Conservation (phyloP, 352 stramenopile genomes). For the Phytophthora cryptogea region DNA sequence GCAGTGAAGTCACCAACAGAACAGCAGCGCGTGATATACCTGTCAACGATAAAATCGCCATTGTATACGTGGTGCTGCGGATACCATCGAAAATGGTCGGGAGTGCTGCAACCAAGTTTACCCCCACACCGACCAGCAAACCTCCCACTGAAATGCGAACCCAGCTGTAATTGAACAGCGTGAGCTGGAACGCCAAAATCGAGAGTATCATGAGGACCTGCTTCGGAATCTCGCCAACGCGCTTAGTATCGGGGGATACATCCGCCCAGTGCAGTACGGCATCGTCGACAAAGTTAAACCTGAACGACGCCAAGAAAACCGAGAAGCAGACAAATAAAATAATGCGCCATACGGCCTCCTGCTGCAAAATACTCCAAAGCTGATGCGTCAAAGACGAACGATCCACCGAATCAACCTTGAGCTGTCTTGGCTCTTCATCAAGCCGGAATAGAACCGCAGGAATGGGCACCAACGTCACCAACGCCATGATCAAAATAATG, state of each 20-base stretch:
- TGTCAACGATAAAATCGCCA: constrained; percentile 46
- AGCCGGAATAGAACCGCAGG: constrained; percentile 66
- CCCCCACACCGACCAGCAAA: constrained; percentile 42
- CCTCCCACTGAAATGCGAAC: constrained; percentile 55
- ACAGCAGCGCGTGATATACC: constrained; percentile 47
- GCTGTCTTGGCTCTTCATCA: constrained; percentile 70
- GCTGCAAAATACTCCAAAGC: constrained; percentile 77
- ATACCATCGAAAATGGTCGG: constrained; percentile 59
- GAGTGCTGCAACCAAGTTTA: constrained; percentile 37
- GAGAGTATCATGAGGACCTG: constrained; percentile 50
- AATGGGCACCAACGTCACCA: constrained; percentile 68
- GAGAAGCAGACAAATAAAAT: constrained; percentile 69
- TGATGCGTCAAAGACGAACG: constrained; percentile 59
- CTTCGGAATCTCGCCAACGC: constrained; percentile 48
- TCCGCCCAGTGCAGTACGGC: constrained; percentile 58
- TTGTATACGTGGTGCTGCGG: constrained; percentile 52
- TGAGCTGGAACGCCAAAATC: constrained; percentile 57
- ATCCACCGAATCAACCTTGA: constrained; percentile 75
- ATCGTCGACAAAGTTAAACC: constrained; percentile 60
- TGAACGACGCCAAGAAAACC: constrained; percentile 64
- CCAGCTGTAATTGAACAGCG: constrained; percentile 79
- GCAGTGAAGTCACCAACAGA: constrained; percentile 59
- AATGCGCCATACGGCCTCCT: constrained; percentile 77
- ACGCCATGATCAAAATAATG: constrained; percentile 68
- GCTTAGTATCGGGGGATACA: constrained; percentile 42